A percentile compares a stretch with the other conserved stretches of the same genome.
These are phyloP conservation scores for Alternaria angustiovoidea DNA, from an alignment of 2,329 filamentous ascomycete genomes.

Conservation along the genomic window DNA sequence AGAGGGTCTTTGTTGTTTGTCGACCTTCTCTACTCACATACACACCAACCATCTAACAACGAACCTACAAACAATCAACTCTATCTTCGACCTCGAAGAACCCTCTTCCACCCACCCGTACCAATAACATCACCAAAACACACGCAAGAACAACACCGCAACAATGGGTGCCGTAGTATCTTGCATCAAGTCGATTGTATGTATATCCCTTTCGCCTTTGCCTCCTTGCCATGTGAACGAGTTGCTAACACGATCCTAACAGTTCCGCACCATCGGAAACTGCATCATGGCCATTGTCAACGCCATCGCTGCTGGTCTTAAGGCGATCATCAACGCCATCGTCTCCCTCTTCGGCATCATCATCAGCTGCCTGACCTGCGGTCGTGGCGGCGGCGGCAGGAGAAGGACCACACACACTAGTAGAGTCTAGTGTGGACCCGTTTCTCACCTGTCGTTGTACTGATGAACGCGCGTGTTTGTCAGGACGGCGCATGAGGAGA, in stretches of 20 bases:
- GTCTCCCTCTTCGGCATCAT: constrained; percentile 59
- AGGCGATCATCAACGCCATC: constrained; percentile 59
- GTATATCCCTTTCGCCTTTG: constrained; percentile 47
- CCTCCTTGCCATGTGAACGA: neutral
- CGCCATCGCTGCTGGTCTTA: constrained; percentile 56
- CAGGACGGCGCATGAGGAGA: constrained; percentile 16
- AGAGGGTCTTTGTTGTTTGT: constrained; percentile 56
- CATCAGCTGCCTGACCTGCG: constrained; percentile 60
- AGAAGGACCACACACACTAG: constrained; percentile 47
- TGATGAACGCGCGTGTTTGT: neutral
- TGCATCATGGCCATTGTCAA: constrained; percentile 58
- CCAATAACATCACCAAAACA: constrained; percentile 1
- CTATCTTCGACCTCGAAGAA: no score
- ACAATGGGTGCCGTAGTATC: constrained; percentile 85
- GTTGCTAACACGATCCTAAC: neutral
- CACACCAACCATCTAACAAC: neutral
- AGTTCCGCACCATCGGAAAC: constrained; percentile 58
- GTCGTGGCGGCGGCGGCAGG: constrained; percentile 53
- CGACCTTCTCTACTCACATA: neutral
- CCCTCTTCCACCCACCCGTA: neutral
- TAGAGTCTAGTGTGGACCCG: constrained; percentile 47
- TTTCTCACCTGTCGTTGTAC: constrained; percentile 8
- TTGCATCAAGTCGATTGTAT: constrained; percentile 66
- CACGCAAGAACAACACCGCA: constrained; percentile 29
- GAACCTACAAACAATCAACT: neutral